Evolutionary conservation across 2,329 filamentous ascomycete genomes (phyloP).

Genomic region (Teratosphaeria pseudoeucalypti): DNA sequence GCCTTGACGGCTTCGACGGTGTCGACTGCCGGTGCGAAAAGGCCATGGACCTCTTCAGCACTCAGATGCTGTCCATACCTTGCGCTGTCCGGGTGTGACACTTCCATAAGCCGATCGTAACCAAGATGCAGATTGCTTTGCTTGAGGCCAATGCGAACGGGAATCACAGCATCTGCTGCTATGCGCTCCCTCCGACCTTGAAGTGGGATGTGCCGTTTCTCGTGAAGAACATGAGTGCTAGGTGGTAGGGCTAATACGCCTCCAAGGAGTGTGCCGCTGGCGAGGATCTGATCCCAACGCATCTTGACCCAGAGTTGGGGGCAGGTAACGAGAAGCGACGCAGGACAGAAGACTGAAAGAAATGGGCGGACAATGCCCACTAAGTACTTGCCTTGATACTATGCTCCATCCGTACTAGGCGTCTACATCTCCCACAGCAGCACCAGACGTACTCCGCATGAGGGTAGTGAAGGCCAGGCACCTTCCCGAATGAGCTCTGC

Average conservation of each 20-base stretch:
- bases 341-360: not conserved
- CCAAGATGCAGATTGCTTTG: constrained; percentile 14
- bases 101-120: constrained; percentile 23
- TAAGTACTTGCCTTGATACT: not conserved
- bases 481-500: not conserved
- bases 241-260: not conserved
- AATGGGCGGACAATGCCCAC: not conserved
- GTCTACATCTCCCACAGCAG: not conserved
- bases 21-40: constrained; percentile 28
- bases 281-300: not conserved
- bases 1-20: constrained; percentile 25
- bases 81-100: constrained; percentile 20
- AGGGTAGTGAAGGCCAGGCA: not conserved
- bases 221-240: constrained; percentile 11
- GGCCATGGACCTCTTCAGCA: constrained; percentile 27
- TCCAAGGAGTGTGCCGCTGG: not conserved
- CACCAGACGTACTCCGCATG: not conserved
- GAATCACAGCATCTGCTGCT: constrained; percentile 23
- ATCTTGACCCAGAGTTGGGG: not conserved
- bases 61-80: constrained; percentile 28
- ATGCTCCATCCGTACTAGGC: not conserved
- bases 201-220: constrained; percentile 1
- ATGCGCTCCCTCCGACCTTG: constrained; percentile 28
- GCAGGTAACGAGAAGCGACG: not conserved
- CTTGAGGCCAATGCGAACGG: constrained; percentile 14